Percentiles rank a stretch among this genome's conserved stretches.
phyloP scores from a whole-genome alignment of 306 rosid species.

The Prunus mira region DNA sequence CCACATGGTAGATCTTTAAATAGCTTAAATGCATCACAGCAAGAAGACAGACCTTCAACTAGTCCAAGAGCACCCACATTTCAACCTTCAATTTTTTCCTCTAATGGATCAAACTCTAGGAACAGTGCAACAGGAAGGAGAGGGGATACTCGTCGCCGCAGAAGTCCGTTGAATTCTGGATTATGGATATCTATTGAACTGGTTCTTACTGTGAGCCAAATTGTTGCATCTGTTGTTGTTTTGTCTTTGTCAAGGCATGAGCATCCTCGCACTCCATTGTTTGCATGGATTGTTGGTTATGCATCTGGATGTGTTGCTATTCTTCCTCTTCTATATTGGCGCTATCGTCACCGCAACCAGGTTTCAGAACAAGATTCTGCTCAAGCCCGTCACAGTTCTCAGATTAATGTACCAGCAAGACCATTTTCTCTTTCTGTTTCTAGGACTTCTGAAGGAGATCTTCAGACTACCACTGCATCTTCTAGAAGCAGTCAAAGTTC shows the following conservation, averaged over 20 bases:
- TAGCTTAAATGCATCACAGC: conserved; percentile 36
- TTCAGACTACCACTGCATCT: conserved; percentile 41
- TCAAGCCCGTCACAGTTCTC: conserved; percentile 74
- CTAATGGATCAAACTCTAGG: conserved; percentile 60
- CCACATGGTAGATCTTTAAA: conserved; percentile 48
- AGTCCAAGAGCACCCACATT: conserved; percentile 30
- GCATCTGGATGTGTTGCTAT: conserved; percentile 91
- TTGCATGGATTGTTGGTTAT: conserved; percentile 86
- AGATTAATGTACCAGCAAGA: conserved; percentile 62
- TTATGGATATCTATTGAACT: conserved; percentile 91
- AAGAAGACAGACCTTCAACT: conserved; percentile 51
- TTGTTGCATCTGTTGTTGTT: conserved; percentile 73
- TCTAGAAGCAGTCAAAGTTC: conserved; percentile 54
- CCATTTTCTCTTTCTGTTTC: conserved; percentile 60
- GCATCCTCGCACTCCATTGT: conserved; percentile 75
- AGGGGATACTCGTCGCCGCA: conserved; percentile 68
- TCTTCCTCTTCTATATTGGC: conserved; percentile 93
- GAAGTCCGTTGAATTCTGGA: conserved; percentile 91
- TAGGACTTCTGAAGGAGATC: conserved; percentile 63
- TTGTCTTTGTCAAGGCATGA: conserved; percentile 79
- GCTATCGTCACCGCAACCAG: conserved; percentile 75
- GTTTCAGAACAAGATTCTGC: conserved; percentile 61
- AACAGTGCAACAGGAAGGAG: conserved; percentile 58
- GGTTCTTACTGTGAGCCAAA: conserved; percentile 76
- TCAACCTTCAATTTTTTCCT: conserved; percentile 41